A percentile compares a stretch with the other conserved stretches of the same genome.
phyloP scores from a whole-genome alignment of 768 basidiomycete genomes.

The Lactarius psammicola region DNA sequence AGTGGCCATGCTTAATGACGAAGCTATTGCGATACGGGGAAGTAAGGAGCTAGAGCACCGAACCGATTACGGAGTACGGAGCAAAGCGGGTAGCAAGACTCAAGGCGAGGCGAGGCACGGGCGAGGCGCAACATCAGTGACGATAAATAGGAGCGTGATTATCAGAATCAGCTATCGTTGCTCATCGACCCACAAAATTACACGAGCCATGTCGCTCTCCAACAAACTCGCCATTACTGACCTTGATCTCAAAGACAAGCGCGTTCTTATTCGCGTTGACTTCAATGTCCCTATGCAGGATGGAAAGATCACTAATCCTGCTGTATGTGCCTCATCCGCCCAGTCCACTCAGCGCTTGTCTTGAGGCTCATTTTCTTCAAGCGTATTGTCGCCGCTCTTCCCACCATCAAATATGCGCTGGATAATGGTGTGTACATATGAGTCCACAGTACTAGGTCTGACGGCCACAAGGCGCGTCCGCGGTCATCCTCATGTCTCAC shows the following conservation, averaged over 20 bases:
- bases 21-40: constrained; percentile 35
- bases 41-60: constrained; percentile 12
- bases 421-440: constrained; percentile 59
- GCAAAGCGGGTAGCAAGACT: constrained; percentile 12
- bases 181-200: constrained; percentile 33
- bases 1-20: constrained; percentile 28
- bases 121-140: constrained; percentile 1
- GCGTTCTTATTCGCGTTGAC: constrained; percentile 92
- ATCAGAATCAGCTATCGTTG: background rate
- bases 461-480: constrained; percentile 60
- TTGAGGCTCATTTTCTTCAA: constrained; percentile 36
- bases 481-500: constrained; percentile 95
- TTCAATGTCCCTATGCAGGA: constrained; percentile 94
- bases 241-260: constrained; percentile 80
- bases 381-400: constrained; percentile 96
- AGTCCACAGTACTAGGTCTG: constrained; percentile 16
- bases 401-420: constrained; percentile 92
- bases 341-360: constrained; percentile 10
- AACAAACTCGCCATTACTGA: constrained; percentile 94
- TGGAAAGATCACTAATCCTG: constrained; percentile 93
- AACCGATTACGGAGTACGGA: constrained; percentile 21
- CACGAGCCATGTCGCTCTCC: constrained; percentile 75
- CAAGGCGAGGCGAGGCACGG: constrained; percentile 6
- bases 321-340: constrained; percentile 53
- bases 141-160: constrained; percentile 18